Base-by-base conservation (phyloP, 768 basidiomycete genomes). In the Trametes maxima region DNA sequence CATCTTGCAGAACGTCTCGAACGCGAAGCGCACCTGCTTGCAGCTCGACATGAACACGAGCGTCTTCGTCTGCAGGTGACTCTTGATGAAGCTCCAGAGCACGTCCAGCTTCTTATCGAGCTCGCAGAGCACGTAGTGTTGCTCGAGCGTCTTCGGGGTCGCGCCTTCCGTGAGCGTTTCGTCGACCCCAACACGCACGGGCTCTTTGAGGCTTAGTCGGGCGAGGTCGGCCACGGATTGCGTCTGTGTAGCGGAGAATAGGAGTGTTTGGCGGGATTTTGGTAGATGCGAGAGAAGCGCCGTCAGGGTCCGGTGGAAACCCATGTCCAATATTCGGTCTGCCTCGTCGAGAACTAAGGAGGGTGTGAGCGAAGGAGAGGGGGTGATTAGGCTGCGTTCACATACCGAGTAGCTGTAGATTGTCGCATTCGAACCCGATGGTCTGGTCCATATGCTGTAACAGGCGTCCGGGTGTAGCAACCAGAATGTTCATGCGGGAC, bases 381-480 rank as follows among this genome's bases (percentile, higher is more conserved):
- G 21, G 11, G 21, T 19, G 21, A 24, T 21, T 46, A 13, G 10
- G 45, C 21, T 7, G 7, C 19, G 21, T 8, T 16, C 2, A 78
- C 90, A 60, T 65, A 92, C 94, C 89, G 19, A 99, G 83, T 35
- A 95, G 70, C 72, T 98, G 95, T n/a, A 99, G 77, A 69, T 94
- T 93, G 64, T 90, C 88, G 25, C 87, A 86, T 59, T 95, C 94
- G 64, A 99, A 97, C 0, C 95, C 95, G 55, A 95, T 84, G 3
- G 97, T 98, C 74, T 98, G 95, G 72, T 98, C 97, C 89, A 99
- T 91, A 73, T 99, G 97, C 68, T 99, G 97, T 46, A 99, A 78
- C 44, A 99, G 78, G 46, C 96, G 83, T 24, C 96, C 96, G 5
- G 96, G 96, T 4, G 96, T 98, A 2, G 96, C 96, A 16, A 99